These are phyloP conservation scores for Boletus patriciae DNA, from an alignment of 768 basidiomycete genomes.

Conservation along the genomic window DNA sequence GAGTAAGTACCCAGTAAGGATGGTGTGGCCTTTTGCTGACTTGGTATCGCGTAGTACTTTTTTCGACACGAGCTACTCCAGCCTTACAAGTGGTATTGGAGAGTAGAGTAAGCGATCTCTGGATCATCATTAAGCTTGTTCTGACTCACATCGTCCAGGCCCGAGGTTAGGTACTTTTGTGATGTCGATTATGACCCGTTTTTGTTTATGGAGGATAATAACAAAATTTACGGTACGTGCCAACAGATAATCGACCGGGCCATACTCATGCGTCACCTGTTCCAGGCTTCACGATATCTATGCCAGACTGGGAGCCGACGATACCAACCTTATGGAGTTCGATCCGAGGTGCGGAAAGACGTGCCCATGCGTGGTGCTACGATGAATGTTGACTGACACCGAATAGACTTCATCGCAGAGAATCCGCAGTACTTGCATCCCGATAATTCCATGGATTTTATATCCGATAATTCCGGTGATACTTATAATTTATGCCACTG, in stretches of 20 bases:
- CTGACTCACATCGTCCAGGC: slow-evolving; percentile 30
- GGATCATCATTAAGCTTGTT: not conserved
- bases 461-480: slow-evolving; percentile 66
- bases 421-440: slow-evolving; percentile 56
- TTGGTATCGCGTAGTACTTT: slow-evolving; percentile 44
- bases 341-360: slow-evolving; percentile 49
- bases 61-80: slow-evolving; percentile 53
- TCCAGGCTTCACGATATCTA: slow-evolving; percentile 59
- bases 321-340: slow-evolving; percentile 63
- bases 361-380: slow-evolving; percentile 18
- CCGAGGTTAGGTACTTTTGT: slow-evolving; percentile 55
- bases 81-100: slow-evolving; percentile 61
- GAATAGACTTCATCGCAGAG: slow-evolving; percentile 52
- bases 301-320: slow-evolving; percentile 64
- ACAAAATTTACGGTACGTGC: slow-evolving; percentile 49
- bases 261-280: not conserved
- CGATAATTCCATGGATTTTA: slow-evolving; percentile 60
- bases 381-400: slow-evolving; percentile 40
- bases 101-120: slow-evolving; percentile 47
- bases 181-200: slow-evolving; percentile 54
- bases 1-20: slow-evolving; percentile 39
- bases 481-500: slow-evolving; percentile 67
- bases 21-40: slow-evolving; percentile 1
- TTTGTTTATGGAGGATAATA: slow-evolving; percentile 52
- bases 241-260: not conserved